Evolutionary conservation across 352 stramenopile genomes (phyloP), one percentile per base, ranked within the genome.

Genomic region (Phytophthora colocasiae): DNA sequence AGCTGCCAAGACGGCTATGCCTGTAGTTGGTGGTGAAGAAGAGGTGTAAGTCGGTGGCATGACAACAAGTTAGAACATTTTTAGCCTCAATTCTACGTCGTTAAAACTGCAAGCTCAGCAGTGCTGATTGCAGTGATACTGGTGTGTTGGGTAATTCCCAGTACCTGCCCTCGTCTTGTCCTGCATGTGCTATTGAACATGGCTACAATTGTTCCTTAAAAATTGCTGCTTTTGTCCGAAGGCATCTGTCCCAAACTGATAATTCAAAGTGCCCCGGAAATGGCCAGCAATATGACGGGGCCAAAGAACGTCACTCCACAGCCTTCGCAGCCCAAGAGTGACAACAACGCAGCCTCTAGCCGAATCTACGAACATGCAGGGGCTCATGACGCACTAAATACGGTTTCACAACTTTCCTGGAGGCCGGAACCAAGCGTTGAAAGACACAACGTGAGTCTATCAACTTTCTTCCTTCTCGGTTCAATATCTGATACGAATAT

Each of bases 391-490:
- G 4, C 31, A 14, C 31, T 36, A 3, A 11, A 36, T 3, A 43
- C 38, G 14, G 38, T 19, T 14, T 17, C 24, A 6, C 15, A 24
- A 54, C 49, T 43, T 22, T 44, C 22, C 48, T 70, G 58, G 63
- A 64, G 55, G 56, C 49, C 55, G 14, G 56, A 58, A 26, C 43
- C 39, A 48, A 49, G 48, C 17, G 48, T 32, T 32, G 36, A 52
- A 15, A 57, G 58, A 52, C 67, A 75, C 31, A 47, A 78, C 41
- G 65, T 78, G 48, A 29, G 70, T 55, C 3, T 14, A 14, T 1
- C 31, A 36, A 10, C 9, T 11, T 14, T 4, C 31, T 3, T 36
- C 9, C 31, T 36, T 36, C 31, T 36, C 31, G 36, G n/a, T 29
- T 29, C 11, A 38, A 10, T 27, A 50, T 51, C 52, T 59, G 39